Evolutionary conservation across 1,284 basidiomycete species (phyloP).

Genomic region (Moniliella sp.): DNA sequence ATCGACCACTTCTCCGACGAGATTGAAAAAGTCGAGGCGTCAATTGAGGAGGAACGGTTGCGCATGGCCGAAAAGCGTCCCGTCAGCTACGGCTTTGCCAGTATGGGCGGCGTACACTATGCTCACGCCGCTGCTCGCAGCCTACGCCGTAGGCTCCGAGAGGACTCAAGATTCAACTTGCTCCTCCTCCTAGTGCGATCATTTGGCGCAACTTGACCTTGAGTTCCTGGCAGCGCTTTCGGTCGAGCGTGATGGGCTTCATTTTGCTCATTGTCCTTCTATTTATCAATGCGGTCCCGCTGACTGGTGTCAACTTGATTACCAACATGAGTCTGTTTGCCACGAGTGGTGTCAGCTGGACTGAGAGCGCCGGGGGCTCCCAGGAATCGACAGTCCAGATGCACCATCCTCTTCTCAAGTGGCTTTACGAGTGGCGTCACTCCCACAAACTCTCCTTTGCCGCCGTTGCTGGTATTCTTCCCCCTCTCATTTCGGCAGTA

Average conservation of each 20-base stretch:
- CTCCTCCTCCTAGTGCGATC: conserved; percentile 22
- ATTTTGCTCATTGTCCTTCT: conserved; percentile 16
- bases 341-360: conserved; percentile 5
- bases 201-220: conserved; percentile 26
- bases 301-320: conserved; percentile 18
- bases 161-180: conserved; percentile 16
- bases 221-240: conserved; percentile 8
- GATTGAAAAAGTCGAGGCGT: conserved; percentile 17
- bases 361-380: no score
- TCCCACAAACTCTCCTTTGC: no score
- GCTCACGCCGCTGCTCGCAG: conserved; percentile 25
- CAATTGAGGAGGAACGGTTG: conserved; percentile 36
- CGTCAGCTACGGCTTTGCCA: conserved; percentile 28
- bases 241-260: conserved; percentile 15
- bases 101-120: conserved; percentile 21
- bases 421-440: no score
- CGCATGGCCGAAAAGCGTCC: conserved; percentile 18
- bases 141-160: conserved; percentile 9
- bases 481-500: conserved; percentile 22
- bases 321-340: conserved; percentile 22
- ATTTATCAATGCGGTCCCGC: conserved; percentile 24
- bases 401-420: no score
- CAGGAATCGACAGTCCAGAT: no score
- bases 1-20: conserved; percentile 20
- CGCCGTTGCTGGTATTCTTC: conserved; percentile 18